Conservation (phyloP, 2,329 filamentous ascomycete genomes). For the Penicillium carneum region DNA sequence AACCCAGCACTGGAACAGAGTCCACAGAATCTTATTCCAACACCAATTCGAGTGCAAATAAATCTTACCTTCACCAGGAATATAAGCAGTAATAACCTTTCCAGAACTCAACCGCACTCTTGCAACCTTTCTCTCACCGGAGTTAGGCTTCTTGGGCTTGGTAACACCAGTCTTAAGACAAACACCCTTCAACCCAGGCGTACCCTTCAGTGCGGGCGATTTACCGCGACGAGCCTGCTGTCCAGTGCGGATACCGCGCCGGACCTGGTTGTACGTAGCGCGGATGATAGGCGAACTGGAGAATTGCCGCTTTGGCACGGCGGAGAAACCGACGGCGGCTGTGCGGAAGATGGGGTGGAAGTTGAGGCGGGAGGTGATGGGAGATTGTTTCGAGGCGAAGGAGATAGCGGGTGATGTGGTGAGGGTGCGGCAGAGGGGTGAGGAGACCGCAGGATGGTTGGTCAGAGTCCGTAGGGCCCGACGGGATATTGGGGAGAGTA, state of each 20-base stretch:
- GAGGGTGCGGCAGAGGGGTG: slow-evolving; percentile 35
- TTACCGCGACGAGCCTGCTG: slow-evolving; percentile 84
- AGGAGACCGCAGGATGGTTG: slow-evolving; percentile 36
- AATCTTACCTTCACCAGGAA: slow-evolving; percentile 80
- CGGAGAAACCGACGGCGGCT: slow-evolving; percentile 28
- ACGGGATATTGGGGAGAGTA: slow-evolving; percentile 46
- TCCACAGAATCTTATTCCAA: not conserved
- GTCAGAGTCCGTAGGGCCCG: slow-evolving; percentile 46
- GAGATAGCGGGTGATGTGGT: slow-evolving; percentile 29
- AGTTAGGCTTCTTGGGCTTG: slow-evolving; percentile 98
- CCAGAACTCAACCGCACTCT: slow-evolving; percentile 88
- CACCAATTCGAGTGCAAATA: slow-evolving; percentile 32
- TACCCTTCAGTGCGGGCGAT: slow-evolving; percentile 79
- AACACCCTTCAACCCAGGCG: slow-evolving; percentile 90
- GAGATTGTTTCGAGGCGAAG: slow-evolving; percentile 30
- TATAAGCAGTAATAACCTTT: slow-evolving; percentile 88
- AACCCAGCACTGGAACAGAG: not conserved
- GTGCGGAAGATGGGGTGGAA: slow-evolving; percentile 45
- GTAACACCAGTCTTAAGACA: slow-evolving; percentile 92
- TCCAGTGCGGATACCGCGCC: slow-evolving; percentile 76
- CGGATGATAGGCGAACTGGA: slow-evolving; percentile 63
- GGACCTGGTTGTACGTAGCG: slow-evolving; percentile 77
- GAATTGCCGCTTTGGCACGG: slow-evolving; percentile 56
- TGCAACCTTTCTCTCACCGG: slow-evolving; percentile 92
- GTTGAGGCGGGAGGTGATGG: slow-evolving; percentile 32